These are phyloP conservation scores for Penicillium pancosmium DNA, from an alignment of 495 filamentous ascomycete genomes.

Conservation along the genomic window DNA sequence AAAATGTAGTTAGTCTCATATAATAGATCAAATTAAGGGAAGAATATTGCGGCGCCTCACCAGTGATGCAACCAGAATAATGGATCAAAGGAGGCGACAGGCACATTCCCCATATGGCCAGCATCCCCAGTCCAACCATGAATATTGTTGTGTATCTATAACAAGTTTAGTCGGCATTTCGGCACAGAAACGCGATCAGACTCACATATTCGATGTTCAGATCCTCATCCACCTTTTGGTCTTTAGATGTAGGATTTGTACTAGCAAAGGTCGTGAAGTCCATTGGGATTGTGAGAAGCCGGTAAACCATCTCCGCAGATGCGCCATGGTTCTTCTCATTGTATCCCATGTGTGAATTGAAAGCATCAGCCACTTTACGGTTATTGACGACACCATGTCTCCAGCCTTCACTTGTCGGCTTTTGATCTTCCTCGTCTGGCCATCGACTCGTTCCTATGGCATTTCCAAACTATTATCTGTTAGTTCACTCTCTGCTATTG, in stretches of 20 bases:
- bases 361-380: constrained; percentile 11
- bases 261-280: constrained; percentile 34
- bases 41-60: constrained; percentile 9
- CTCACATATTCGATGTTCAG: constrained; percentile 38
- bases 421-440: constrained; percentile 13
- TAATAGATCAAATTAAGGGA: background rate
- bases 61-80: constrained; percentile 44
- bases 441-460: constrained; percentile 14
- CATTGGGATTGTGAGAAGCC: constrained; percentile 10
- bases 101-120: constrained; percentile 46
- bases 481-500: background rate
- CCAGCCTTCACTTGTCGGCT: constrained; percentile 10
- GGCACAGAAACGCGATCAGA: background rate
- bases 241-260: constrained; percentile 22
- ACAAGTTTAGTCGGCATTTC: background rate
- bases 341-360: constrained; percentile 6
- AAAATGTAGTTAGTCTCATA: background rate
- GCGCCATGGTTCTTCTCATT: constrained; percentile 12
- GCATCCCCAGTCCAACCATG: constrained; percentile 38
- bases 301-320: constrained; percentile 15
- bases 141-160: constrained; percentile 39
- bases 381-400: constrained; percentile 15
- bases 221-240: constrained; percentile 17
- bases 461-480: constrained; percentile 7
- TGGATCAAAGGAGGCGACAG: constrained; percentile 45